Evolutionary conservation across 768 basidiomycete genomes (phyloP).

Genomic region (Mycena latifolia): DNA sequence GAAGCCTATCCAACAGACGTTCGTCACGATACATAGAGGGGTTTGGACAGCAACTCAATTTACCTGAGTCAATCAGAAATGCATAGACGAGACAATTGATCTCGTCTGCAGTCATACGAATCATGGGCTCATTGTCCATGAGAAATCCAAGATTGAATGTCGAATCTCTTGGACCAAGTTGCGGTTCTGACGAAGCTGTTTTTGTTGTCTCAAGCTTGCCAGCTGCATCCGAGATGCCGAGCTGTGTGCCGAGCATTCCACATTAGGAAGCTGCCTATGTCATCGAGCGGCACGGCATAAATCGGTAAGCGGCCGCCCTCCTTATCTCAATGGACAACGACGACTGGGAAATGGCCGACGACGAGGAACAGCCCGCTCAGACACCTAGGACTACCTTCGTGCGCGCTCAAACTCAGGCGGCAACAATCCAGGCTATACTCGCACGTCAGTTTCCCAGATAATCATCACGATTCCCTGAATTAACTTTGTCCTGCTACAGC

Average conservation of each 20-base stretch:
- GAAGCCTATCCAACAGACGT: constrained; percentile 70
- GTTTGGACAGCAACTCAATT: constrained; percentile 14
- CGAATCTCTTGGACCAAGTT: not conserved
- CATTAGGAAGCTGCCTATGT: not conserved
- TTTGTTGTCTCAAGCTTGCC: constrained; percentile 6
- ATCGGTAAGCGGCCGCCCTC: too few relatives aligned
- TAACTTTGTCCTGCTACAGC: constrained; percentile 9
- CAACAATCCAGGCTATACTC: constrained; percentile 30
- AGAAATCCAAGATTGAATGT: too few relatives aligned
- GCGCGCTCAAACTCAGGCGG: constrained; percentile 11
- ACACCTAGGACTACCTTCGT: constrained; percentile 36
- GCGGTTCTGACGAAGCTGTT: constrained; percentile 10
- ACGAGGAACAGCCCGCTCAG: constrained; percentile 38
- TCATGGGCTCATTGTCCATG: constrained; percentile 49
- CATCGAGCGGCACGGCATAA: not conserved
- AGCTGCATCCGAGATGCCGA: constrained; percentile 4
- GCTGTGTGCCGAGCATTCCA: constrained; percentile 5
- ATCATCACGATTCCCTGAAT: not conserved
- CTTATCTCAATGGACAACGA: constrained; percentile 51
- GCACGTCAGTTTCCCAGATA: constrained; percentile 14
- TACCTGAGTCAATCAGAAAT: constrained; percentile 88
- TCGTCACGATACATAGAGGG: constrained; percentile 21
- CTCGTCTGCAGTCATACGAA: constrained; percentile 83
- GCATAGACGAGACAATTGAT: constrained; percentile 89
- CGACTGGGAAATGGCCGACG: constrained; percentile 46